These are phyloP conservation scores for Acorus gramineus DNA, from an alignment of 106 monocot genomes.

Conservation along the genomic window DNA sequence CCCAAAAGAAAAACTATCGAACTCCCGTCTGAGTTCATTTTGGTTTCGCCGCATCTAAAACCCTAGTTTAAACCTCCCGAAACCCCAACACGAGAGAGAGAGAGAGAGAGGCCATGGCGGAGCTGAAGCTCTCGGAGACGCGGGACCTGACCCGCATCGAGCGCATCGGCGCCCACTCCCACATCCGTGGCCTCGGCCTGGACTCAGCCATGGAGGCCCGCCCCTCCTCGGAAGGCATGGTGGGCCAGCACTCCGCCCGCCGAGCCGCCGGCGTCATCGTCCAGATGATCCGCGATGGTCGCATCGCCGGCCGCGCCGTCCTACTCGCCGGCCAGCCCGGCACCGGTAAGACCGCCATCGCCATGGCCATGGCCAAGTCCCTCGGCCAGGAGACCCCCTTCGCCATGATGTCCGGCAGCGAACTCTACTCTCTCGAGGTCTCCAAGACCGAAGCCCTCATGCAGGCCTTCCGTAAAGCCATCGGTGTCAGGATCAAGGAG, in stretches of 20 bases:
- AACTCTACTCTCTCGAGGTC: constrained; percentile 78
- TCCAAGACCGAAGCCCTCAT: constrained; percentile 85
- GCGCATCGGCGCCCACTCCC: constrained; percentile 66
- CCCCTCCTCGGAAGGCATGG: constrained; percentile 51
- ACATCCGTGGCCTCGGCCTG: constrained; percentile 61
- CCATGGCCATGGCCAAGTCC: constrained; percentile 86
- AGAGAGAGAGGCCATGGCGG: constrained; percentile 17
- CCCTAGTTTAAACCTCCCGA: too few relatives aligned
- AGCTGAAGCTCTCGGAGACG: constrained; percentile 43
- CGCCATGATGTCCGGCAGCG: constrained; percentile 55
- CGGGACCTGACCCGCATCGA: constrained; percentile 55
- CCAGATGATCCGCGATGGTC: constrained; percentile 36
- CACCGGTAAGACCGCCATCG: constrained; percentile 85
- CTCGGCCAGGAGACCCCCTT: constrained; percentile 84
- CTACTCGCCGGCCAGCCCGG: constrained; percentile 96
- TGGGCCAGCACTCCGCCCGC: constrained; percentile 48
- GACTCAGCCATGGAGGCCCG: constrained; percentile 47
- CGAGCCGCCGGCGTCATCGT: constrained; percentile 49
- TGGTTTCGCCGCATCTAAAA: too few relatives aligned
- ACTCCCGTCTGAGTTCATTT: too few relatives aligned
- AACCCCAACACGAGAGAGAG: too few relatives aligned
- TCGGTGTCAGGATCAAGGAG: constrained; percentile 95
- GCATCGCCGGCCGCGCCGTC: constrained; percentile 73
- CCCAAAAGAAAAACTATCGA: too few relatives aligned
- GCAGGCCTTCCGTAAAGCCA: constrained; percentile 69